Evolutionary conservation across 768 basidiomycete species (phyloP), one percentile per base, ranked within the genome.

Genomic region (Dendrothele bispora): DNA sequence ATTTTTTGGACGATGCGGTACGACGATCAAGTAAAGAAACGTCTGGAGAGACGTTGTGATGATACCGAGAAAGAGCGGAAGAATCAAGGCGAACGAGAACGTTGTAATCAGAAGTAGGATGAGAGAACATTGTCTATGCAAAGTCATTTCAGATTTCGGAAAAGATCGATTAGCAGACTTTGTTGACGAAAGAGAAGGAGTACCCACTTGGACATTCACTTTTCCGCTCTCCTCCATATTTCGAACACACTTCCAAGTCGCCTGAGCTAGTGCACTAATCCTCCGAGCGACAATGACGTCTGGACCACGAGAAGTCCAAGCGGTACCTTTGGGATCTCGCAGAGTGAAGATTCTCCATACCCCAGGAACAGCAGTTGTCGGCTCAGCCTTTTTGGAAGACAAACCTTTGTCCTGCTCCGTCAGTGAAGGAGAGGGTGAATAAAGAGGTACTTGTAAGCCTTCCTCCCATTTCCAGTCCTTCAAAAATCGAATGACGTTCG

Each of bases 61-160:
- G 67, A 61, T 92, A 89, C 18, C 91, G 81, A 1, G 91, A 82
- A 2, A 92, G 65, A 2, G 75, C 64, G 12, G 70, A 42, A 0
- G 83, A 73, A 35, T 93, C 75, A 18, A 98, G 77, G 49, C 88
- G 78, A 27, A 98, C 71, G 7, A 97, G 54, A 55, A 98, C 78
- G 56, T 97, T 87, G 59, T 97, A 99, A 57, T 94, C 88, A 3
- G 81, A 72, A 3, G 81, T 79, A 0, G 94, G 89, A 55, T 95
- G 91, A 8, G 79, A 69, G 69, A 98, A 97, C 43, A 98, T 74
- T n/a, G 78, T 70, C 94, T 95, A 55, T 5, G 30, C 25, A 14
- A 24, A 36, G 18, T 5, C 52, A 46, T 28, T 47, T 24, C 11
- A 32, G 37, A 55, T 21, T 17, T 35, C n/a, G n/a, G n/a, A n/a